These are phyloP conservation scores for Globisporangium megalacanthum DNA, from an alignment of 352 stramenopile genomes.

Conservation along the genomic window DNA sequence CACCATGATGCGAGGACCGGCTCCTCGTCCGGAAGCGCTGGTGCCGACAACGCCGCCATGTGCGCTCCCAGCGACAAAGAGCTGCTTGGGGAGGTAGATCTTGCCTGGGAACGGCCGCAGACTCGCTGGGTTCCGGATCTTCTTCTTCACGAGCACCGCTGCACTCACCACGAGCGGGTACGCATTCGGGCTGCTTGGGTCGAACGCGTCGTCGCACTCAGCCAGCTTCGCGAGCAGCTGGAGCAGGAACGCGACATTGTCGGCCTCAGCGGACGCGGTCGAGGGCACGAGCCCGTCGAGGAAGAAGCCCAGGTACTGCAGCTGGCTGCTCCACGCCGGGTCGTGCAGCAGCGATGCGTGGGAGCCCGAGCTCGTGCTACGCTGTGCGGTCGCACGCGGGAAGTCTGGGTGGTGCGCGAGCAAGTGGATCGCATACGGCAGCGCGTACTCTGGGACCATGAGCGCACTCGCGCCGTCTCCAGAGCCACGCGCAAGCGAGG, in stretches of 20 bases:
- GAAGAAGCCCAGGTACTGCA: slow-evolving; percentile 63
- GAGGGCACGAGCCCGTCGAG: slow-evolving; percentile 60
- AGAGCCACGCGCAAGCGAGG: slow-evolving; percentile 23
- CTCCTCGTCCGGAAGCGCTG: neutral
- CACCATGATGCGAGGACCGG: slow-evolving; percentile 40
- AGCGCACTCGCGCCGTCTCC: slow-evolving; percentile 27
- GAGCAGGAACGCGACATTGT: slow-evolving; percentile 85
- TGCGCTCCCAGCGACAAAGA: slow-evolving; percentile 27
- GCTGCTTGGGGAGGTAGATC: slow-evolving; percentile 77
- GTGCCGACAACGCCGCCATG: neutral
- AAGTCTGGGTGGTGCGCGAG: slow-evolving; percentile 75
- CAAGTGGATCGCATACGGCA: slow-evolving; percentile 82
- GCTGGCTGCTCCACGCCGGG: slow-evolving; percentile 44
- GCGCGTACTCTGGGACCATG: slow-evolving; percentile 77
- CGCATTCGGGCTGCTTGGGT: slow-evolving; percentile 34
- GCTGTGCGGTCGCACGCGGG: slow-evolving; percentile 31
- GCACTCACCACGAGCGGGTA: slow-evolving; percentile 63
- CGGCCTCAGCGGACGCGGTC: slow-evolving; percentile 33
- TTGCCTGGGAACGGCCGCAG: slow-evolving; percentile 77
- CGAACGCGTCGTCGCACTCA: slow-evolving; percentile 54
- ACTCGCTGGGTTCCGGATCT: slow-evolving; percentile 84
- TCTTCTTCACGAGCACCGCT: slow-evolving; percentile 61
- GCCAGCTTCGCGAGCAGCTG: slow-evolving; percentile 78
- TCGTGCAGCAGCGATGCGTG: slow-evolving; percentile 26
- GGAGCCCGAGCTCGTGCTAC: slow-evolving; percentile 14